Conservation (phyloP, 2,329 filamentous ascomycete species). For the Xylaria sp. region DNA sequence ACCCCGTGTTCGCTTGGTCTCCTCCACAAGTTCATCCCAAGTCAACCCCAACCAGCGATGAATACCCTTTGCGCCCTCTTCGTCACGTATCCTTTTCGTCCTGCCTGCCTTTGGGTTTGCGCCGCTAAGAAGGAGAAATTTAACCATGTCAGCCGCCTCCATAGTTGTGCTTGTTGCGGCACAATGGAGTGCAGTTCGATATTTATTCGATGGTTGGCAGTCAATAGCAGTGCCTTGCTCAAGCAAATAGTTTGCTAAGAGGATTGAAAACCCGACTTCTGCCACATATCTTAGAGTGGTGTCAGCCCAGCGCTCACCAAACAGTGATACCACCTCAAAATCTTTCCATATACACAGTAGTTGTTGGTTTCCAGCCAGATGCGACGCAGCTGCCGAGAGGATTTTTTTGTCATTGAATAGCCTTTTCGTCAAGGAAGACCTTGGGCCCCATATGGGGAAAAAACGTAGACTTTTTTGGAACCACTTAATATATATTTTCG, state of each 20-base stretch:
- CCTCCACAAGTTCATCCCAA: conserved; percentile 12
- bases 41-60: conserved; percentile 7
- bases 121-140: conserved; percentile 5
- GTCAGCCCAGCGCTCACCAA: too few species aligned
- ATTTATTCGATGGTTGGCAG: fast-evolving
- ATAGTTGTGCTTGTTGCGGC: neutral
- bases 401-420: too few species aligned
- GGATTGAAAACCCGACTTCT: neutral
- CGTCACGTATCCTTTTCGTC: neutral
- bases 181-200: neutral
- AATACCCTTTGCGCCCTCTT: conserved; percentile 11
- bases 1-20: neutral
- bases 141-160: neutral
- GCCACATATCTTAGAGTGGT: neutral
- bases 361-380: neutral
- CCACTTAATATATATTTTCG: neutral
- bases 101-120: conserved; percentile 1
- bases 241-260: neutral
- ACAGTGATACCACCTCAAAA: too few species aligned
- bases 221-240: neutral
- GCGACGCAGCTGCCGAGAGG: too few species aligned
- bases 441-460: too few species aligned
- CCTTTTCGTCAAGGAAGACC: too few species aligned
- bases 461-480: too few species aligned
- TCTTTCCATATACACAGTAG: neutral